Evolutionary conservation across 306 rosid genomes (phyloP).

Genomic region (Sphenostylis stenocarpa): DNA sequence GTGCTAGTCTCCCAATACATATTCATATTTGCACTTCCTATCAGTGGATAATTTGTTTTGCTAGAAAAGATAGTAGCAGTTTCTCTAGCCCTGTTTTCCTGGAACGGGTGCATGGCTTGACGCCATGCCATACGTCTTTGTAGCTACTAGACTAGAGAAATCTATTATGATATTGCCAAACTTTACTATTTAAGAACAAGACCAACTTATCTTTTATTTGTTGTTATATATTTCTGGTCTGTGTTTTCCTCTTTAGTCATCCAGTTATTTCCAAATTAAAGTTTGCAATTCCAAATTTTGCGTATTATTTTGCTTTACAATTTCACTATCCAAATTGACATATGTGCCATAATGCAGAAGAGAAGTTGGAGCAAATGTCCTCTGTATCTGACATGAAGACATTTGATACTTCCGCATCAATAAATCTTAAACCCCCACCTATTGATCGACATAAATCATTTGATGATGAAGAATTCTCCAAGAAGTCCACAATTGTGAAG

Average conservation of each 20-base stretch:
- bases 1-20: no score
- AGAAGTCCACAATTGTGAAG: conserved; percentile 59
- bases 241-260: conserved; percentile 8
- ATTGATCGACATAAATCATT: conserved; percentile 83
- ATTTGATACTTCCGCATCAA: conserved; percentile 57
- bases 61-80: not conserved
- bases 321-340: conserved; percentile 24
- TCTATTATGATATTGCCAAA: not conserved
- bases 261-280: conserved; percentile 12
- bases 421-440: conserved; percentile 93
- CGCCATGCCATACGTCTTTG: not conserved
- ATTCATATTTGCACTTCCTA: no score
- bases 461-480: conserved; percentile 66
- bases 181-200: not conserved
- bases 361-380: conserved; percentile 64
- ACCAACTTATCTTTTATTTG: not conserved
- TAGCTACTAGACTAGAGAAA: conserved; percentile 18
- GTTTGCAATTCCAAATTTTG: conserved; percentile 23
- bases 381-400: conserved; percentile 54
- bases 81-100: not conserved
- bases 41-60: no score
- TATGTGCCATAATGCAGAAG: conserved; percentile 54
- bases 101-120: conserved; percentile 11
- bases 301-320: conserved; percentile 10
- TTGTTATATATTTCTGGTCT: not conserved